Base-by-base conservation (phyloP, 2,329 filamentous ascomycete genomes). In the Paraphaeosphaeria sporulosa region DNA sequence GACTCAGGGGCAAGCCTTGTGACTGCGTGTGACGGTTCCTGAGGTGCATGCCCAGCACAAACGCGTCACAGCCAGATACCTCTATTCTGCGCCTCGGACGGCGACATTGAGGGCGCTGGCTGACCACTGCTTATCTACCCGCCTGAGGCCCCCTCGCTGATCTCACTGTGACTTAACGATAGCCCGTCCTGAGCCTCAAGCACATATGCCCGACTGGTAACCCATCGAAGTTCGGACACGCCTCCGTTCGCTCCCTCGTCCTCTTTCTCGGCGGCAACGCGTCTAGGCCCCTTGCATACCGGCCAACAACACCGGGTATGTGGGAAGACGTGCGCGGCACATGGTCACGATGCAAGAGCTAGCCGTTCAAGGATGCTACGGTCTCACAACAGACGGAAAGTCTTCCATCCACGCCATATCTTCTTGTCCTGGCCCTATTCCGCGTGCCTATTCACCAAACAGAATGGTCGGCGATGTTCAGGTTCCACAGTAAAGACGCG, bases 81-180 rank as follows among this genome's bases (percentile, higher is more conserved):
- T n/a, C n/a, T n/a, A 40, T n/a, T n/a, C 38, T 19, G 38, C n/a
- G 15, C 4, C 38, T 9, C 21, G n/a, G 19, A 44, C 42, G 42
- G 19, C 42, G 42, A 44, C 23, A 48, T 27, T 40, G 36, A 40
- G 17, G 36, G 17, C 30, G 15, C 25, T n/a, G n/a, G n/a, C n/a
- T n/a, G n/a, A n/a, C n/a, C n/a, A n/a, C n/a, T n/a, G n/a, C 47
- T 36, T 36, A n/a, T 50, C 36, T 50, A 50, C 30, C 47, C 47
- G 47, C 27, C 47, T 27, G 17, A 21, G 9, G 12, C 3, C 5
- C 47, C 25, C n/a, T 36, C 30, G 27, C 27, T 32, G 30, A 50
- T 36, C 30, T 50, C 30, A 13, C 47, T 50, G 47, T 17, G 30
- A 50, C 47, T 21, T 32, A n/a, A 10, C 9, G 17, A 36, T 47